Base-by-base conservation (phyloP, 2,329 filamentous ascomycete species). In the Diaporthe sp. region DNA sequence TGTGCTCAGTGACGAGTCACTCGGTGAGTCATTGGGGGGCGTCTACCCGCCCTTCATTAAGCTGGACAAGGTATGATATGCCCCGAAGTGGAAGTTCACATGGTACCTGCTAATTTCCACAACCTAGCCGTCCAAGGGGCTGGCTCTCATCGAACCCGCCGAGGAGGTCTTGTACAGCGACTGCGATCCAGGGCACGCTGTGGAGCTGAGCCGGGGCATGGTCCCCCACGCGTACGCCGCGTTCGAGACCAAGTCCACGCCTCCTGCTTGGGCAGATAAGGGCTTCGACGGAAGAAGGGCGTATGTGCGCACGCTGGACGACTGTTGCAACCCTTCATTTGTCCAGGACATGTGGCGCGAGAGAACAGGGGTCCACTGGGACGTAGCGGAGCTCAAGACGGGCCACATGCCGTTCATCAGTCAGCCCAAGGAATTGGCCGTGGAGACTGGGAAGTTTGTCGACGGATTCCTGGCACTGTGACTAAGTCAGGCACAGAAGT, bases 401-500 rank as follows among this genome's bases (percentile, higher is more conserved):
- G 80, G 80, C 1, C 80, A 81, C 31, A 80, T 81, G 78, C 80
- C 79, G 6, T 81, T 81, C 31, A 61, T 79, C 25, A 81, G 79
- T 53, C 76, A 77, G 31, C 80, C 80, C 0, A 37, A 77, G 59
- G 72, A 55, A 1, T 39, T 81, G 10, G 79, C 77, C 19, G 73
- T 39, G 42, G 61, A 77, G 34, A 74, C 81, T n/a, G 69, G 76
- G 13, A 76, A 68, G 46, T 75, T 77, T 28, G 28, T 49, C 10
- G 28, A 62, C 10, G 53, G 57, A 3, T 72, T 72, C 12, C 4
- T 59, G 39, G 4, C 55, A 17, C 3, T 51, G 17, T 67, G 51
- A 28, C 0, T 9, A 31, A 9, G 25, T 13, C 49, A 46, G 9
- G 9, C 15, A 7, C 5, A 17, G 7, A 44, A 44, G 15, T 12